phyloP scores from a whole-genome alignment of 805 yeast species.

The Nakazawaea laoshanensis region DNA sequence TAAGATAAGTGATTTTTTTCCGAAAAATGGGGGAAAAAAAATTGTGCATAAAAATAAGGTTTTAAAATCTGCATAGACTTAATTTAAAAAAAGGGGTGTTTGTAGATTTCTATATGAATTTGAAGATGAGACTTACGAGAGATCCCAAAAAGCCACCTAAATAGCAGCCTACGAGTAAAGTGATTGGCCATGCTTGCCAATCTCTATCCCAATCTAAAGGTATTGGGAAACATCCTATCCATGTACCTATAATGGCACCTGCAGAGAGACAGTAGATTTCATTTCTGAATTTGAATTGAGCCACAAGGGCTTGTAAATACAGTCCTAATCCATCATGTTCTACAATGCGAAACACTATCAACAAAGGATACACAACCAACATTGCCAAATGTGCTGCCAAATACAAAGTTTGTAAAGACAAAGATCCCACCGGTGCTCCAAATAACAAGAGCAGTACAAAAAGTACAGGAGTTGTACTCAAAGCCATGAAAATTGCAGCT shows the following conservation, averaged over 20 bases:
- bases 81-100: too few relatives aligned
- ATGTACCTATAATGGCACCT: constrained; percentile 56
- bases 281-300: constrained; percentile 28
- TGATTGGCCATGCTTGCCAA: constrained; percentile 96
- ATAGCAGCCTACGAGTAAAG: constrained; percentile 73
- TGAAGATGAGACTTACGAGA: neutral
- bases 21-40: too few relatives aligned
- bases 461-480: constrained; percentile 28
- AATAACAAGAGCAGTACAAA: constrained; percentile 43
- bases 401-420: constrained; percentile 45
- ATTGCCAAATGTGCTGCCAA: constrained; percentile 55
- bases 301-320: constrained; percentile 25
- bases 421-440: constrained; percentile 71
- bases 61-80: too few relatives aligned
- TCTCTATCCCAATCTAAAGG: constrained; percentile 97
- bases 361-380: constrained; percentile 56
- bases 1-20: too few relatives aligned
- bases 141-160: constrained; percentile 60
- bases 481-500: constrained; percentile 23
- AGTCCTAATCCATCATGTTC: constrained; percentile 12
- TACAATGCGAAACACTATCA: constrained; percentile 42
- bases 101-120: too few relatives aligned
- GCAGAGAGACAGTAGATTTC: constrained; percentile 29
- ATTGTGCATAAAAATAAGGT: too few relatives aligned
- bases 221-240: constrained; percentile 91